Conservation (phyloP, 306 rosid genomes). For the Cucurbita pepo region DNA sequence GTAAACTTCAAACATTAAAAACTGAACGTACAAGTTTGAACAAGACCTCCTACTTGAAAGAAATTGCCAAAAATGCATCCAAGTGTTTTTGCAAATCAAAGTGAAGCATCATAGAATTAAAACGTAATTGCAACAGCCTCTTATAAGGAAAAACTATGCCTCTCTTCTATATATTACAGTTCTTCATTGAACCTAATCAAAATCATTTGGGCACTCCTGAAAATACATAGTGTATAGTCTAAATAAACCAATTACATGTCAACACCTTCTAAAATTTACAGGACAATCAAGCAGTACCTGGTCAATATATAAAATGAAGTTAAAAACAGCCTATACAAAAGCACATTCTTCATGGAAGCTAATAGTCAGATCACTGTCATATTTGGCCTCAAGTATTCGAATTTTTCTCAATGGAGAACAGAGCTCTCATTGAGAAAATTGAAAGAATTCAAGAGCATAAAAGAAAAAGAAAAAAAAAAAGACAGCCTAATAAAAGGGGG, state of each 20-base stretch:
- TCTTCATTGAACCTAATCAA: neutral
- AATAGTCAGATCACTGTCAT: neutral
- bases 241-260: neutral
- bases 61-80: neutral
- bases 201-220: neutral
- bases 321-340: neutral
- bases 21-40: neutral
- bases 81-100: neutral
- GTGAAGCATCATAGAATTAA: neutral
- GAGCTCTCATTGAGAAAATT: neutral
- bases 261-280: neutral
- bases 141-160: neutral
- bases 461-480: neutral
- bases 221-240: neutral
- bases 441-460: neutral
- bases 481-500: neutral
- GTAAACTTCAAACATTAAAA: constrained; percentile 5
- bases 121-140: neutral
- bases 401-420: neutral
- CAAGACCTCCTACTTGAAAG: neutral
- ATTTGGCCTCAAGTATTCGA: neutral
- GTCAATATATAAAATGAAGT: neutral
- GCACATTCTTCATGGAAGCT: neutral
- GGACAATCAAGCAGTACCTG: neutral
- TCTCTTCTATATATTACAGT: neutral